phyloP scores from a whole-genome alignment of 768 basidiomycete species.

The Kwoniella bestiolae region DNA sequence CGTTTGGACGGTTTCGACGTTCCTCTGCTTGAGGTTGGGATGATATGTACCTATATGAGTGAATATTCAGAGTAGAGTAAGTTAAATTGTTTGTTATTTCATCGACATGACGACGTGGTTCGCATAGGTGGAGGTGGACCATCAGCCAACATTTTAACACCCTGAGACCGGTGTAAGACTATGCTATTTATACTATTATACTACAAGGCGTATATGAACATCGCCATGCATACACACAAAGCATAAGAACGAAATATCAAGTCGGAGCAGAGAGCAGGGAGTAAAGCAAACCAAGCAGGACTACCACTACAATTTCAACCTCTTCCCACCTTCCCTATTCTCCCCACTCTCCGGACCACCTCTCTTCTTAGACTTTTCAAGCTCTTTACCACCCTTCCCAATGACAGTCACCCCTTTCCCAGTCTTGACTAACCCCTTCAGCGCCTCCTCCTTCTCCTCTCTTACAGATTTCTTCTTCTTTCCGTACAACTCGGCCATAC shows the following conservation, averaged over 20 bases:
- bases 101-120: constrained; percentile 24
- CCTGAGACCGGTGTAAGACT: too few relatives aligned
- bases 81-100: background rate
- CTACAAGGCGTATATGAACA: background rate
- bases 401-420: constrained; percentile 60
- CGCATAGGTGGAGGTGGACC: constrained; percentile 20
- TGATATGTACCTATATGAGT: too few relatives aligned
- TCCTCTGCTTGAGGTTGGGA: background rate
- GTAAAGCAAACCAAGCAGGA: background rate
- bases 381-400: constrained; percentile 50
- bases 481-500: constrained; percentile 66
- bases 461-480: constrained; percentile 61
- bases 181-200: background rate
- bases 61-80: background rate
- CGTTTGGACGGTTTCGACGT: too few relatives aligned
- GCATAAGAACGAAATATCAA: background rate
- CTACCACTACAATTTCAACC: constrained; percentile 41
- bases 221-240: constrained; percentile 27
- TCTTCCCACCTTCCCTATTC: constrained; percentile 41
- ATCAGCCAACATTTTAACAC: background rate
- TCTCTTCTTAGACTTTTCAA: constrained; percentile 36
- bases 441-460: constrained; percentile 82
- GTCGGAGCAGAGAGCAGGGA: background rate
- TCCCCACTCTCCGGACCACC: constrained; percentile 11
- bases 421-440: constrained; percentile 79